A percentile compares a stretch with the other conserved stretches of the same genome.
phyloP scores from a whole-genome alignment of 352 stramenopile genomes.

The Phytophthora sojae region DNA sequence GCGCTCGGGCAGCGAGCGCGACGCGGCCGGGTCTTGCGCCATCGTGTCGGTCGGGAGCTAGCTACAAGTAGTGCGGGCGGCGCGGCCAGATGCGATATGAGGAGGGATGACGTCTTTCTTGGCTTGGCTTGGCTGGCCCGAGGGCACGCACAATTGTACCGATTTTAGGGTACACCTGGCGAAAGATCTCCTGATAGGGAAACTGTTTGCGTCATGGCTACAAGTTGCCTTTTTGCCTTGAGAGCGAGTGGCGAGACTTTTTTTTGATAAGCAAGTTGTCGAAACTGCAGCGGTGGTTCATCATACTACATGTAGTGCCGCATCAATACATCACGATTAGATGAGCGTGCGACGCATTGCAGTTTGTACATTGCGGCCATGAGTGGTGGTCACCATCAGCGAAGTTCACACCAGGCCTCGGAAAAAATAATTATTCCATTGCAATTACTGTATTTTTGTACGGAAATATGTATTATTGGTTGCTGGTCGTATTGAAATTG shows the following conservation, averaged over 20 bases:
- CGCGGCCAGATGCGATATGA: slow-evolving; percentile 29
- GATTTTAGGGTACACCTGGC: neutral
- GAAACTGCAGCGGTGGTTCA: neutral
- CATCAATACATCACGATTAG: neutral
- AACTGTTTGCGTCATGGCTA: neutral
- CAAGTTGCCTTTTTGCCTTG: neutral
- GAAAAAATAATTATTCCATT: too few species aligned
- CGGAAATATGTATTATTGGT: too few species aligned
- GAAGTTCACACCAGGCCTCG: too few species aligned
- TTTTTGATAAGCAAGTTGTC: neutral
- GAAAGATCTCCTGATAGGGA: slow-evolving; percentile 16
- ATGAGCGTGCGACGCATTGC: too few species aligned
- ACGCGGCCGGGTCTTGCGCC: slow-evolving; percentile 41
- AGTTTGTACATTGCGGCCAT: neutral
- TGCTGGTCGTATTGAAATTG: too few species aligned
- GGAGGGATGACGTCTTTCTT: slow-evolving; percentile 2
- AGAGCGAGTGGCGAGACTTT: too few species aligned
- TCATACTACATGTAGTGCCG: neutral
- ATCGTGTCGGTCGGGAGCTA: slow-evolving; percentile 11
- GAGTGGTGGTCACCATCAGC: neutral
- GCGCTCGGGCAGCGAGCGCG: slow-evolving; percentile 82
- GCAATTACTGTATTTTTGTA: too few species aligned
- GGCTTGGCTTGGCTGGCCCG: slow-evolving; percentile 13
- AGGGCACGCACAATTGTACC: slow-evolving; percentile 7
- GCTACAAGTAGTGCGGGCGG: neutral